Evolutionary conservation across 768 basidiomycete genomes (phyloP), one percentile per base, ranked within the genome.

Genomic region (Collybia mongolica): DNA sequence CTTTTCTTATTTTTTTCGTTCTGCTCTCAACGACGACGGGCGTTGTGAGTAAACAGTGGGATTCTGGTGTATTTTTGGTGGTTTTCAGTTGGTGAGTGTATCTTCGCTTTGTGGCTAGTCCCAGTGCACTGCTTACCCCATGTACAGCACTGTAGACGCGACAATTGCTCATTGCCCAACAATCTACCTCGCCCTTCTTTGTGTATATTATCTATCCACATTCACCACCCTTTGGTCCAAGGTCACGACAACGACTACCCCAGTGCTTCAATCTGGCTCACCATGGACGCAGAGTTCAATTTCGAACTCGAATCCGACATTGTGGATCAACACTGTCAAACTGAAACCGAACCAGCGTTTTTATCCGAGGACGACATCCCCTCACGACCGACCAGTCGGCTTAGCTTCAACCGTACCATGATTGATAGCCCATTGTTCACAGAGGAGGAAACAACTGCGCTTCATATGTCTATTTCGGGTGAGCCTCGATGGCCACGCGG

Each of bases 341-440:
- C 44, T 36, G 51, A 55, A 38, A 29, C 49, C 14, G 19, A 17
- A 7, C 18, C 12, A 8, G 52, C 32, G 23, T 42, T 40, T 32
- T 7, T 29, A 17, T 35, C 42, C 26, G 59, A 60, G 40, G 58
- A 61, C 40, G 64, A 60, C 18, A 58, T 67, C n/a, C 75, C 76
- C 28, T 64, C 66, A 55, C 75, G 77, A 26, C 76, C 79, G 44
- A 66, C 69, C 23, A 83, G 76, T 54, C 76, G 76, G 39, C 68
- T 81, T 6, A 75, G 75, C 41, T 79, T 79, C 55, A 73, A 72
- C 60, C 51, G 58, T 46, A 26, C 26, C 26, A 50, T 39, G 18
- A 23, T 48, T 19, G 28, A 40, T 32, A 43, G 48, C 39, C 22
- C 56, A 46, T 47, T 41, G 23, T 49, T 48, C 28, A 22, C 43